Conservation (phyloP, 2,329 filamentous ascomycete species). For the Neofusicoccum ribis region DNA sequence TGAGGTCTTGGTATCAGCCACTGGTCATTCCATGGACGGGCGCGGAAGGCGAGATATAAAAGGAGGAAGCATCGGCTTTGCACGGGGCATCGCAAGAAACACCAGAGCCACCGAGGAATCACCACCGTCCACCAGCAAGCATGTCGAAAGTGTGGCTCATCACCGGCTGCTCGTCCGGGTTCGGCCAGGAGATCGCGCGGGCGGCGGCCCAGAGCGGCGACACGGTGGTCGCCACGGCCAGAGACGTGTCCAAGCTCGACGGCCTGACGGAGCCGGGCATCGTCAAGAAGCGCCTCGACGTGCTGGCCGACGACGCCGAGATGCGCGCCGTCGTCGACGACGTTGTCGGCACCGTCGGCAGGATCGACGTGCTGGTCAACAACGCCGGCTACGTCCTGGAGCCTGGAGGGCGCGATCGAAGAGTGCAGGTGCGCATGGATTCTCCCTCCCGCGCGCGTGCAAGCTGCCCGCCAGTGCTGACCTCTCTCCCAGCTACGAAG, state of each 20-base stretch:
- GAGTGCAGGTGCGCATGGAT: background rate
- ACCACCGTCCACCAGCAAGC: background rate
- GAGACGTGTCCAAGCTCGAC: constrained; percentile 36
- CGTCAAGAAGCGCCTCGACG: constrained; percentile 67
- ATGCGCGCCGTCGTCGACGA: constrained; percentile 72
- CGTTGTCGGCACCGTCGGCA: constrained; percentile 77
- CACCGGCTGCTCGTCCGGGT: constrained; percentile 90
- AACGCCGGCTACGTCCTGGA: constrained; percentile 67
- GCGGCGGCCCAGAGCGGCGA: constrained; percentile 77
- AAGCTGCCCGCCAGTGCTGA: too few relatives aligned
- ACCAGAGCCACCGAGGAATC: too few relatives aligned
- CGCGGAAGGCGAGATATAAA: too few relatives aligned
- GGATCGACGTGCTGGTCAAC: constrained; percentile 91
- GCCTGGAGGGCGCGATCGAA: background rate
- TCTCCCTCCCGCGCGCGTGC: background rate
- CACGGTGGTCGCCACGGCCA: constrained; percentile 84
- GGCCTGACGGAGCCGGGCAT: background rate
- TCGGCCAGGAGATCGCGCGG: constrained; percentile 78
- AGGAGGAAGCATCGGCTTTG: too few relatives aligned
- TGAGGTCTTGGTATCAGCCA: too few relatives aligned
- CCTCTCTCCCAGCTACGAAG: constrained; percentile 57
- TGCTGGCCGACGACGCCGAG: constrained; percentile 65
- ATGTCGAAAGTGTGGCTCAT: constrained; percentile 54
- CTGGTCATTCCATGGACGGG: too few relatives aligned
- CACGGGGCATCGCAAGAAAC: too few relatives aligned